Evolutionary conservation across 805 yeast genomes (phyloP).

Genomic region (Torulaspora gathmanii): DNA sequence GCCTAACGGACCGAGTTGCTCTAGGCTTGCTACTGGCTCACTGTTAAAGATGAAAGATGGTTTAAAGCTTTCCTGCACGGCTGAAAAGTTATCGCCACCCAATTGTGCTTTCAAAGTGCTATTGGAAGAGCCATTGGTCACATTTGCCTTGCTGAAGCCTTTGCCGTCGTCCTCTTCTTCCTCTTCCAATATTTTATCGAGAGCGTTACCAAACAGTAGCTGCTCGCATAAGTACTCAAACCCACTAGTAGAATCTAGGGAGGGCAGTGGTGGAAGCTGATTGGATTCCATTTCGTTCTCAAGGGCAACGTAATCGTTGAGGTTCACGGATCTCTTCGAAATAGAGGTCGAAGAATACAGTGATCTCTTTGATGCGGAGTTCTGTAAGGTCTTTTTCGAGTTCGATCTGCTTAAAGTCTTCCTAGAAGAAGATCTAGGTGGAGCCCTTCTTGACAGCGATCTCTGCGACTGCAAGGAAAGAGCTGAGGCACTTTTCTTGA

Average conservation of each 20-base stretch:
- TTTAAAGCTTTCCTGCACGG: not conserved
- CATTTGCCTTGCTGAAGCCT: not conserved
- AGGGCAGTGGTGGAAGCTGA: slow-evolving; percentile 21
- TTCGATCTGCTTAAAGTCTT: slow-evolving; percentile 14
- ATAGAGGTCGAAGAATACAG: slow-evolving; percentile 34
- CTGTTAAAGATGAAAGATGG: slow-evolving; percentile 8
- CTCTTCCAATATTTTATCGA: slow-evolving; percentile 28
- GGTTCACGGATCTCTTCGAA: slow-evolving; percentile 34
- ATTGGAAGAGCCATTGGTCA: slow-evolving; percentile 3
- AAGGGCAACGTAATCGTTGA: slow-evolving; percentile 29
- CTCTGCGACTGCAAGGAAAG: slow-evolving; percentile 20
- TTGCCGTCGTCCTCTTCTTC: slow-evolving; percentile 15
- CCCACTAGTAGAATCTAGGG: slow-evolving; percentile 24
- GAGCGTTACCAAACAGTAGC: slow-evolving; percentile 28
- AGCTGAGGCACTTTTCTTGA: slow-evolving; percentile 24
- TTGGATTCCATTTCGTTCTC: slow-evolving; percentile 2
- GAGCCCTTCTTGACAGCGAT: slow-evolving; percentile 10
- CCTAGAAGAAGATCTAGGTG: slow-evolving; percentile 18
- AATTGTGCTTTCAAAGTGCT: slow-evolving; percentile 4
- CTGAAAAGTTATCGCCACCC: not conserved
- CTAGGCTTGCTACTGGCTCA: not conserved
- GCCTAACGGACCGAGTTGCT: not conserved
- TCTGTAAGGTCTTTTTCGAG: slow-evolving; percentile 24
- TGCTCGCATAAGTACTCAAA: slow-evolving; percentile 33
- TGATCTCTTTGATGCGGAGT: slow-evolving; percentile 33